phyloP scores from a whole-genome alignment of 2,329 filamentous ascomycete species.

The Neonectria hederae region DNA sequence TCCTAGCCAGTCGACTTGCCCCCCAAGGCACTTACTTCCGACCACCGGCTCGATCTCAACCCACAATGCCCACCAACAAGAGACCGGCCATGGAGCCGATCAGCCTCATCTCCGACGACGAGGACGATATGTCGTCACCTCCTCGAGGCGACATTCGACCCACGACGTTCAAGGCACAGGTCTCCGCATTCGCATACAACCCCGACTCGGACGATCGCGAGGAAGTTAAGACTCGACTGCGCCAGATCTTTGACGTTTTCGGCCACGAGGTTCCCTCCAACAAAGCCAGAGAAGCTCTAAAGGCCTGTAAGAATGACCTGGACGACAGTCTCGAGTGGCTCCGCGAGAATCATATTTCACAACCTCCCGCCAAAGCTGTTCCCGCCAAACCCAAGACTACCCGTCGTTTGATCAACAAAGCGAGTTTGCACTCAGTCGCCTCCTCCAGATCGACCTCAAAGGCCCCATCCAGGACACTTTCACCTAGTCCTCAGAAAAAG shows the following conservation, averaged over 20 bases:
- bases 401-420: slow-evolving; percentile 47
- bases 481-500: slow-evolving; percentile 46
- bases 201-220: slow-evolving; percentile 53
- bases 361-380: slow-evolving; percentile 17
- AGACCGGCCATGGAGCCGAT: slow-evolving; percentile 54
- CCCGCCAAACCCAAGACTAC: slow-evolving; percentile 36
- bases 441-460: slow-evolving; percentile 24
- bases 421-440: slow-evolving; percentile 34
- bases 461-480: slow-evolving; percentile 30
- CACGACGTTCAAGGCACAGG: slow-evolving; percentile 60
- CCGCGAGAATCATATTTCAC: slow-evolving; percentile 23
- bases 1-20: slow-evolving; percentile 70
- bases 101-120: slow-evolving; percentile 62
- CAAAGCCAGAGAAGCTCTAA: slow-evolving; percentile 47
- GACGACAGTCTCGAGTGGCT: slow-evolving; percentile 49
- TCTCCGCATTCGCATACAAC: slow-evolving; percentile 57
- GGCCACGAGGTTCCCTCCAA: slow-evolving; percentile 44
- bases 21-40: slow-evolving; percentile 79
- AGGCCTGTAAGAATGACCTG: slow-evolving; percentile 46
- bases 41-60: slow-evolving; percentile 51
- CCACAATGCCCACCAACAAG: slow-evolving; percentile 44
- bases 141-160: slow-evolving; percentile 71
- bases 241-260: slow-evolving; percentile 50
- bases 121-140: slow-evolving; percentile 47
- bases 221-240: slow-evolving; percentile 47